These are phyloP conservation scores for Citrus inodora DNA, from an alignment of 345 rosid genomes.

Conservation along the genomic window DNA sequence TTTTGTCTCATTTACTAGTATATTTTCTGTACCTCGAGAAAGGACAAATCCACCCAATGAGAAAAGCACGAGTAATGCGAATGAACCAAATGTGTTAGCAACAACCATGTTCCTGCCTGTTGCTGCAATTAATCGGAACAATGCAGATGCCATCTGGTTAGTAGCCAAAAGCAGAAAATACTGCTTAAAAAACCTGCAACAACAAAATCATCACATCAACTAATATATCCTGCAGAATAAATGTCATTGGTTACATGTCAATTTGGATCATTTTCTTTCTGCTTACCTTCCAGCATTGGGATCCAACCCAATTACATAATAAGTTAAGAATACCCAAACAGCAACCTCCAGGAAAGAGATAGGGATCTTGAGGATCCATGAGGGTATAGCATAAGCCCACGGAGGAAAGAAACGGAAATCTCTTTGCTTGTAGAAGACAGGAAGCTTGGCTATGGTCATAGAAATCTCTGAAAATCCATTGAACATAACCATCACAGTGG, in stretches of 20 bases:
- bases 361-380: slow-evolving; percentile 49
- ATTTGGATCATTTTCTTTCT: not conserved
- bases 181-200: slow-evolving; percentile 2
- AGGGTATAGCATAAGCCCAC: slow-evolving; percentile 44
- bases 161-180: slow-evolving; percentile 30
- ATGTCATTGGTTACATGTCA: not conserved
- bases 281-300: slow-evolving; percentile 40
- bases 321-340: slow-evolving; percentile 35
- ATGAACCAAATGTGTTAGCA: slow-evolving; percentile 44
- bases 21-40: slow-evolving; percentile 23
- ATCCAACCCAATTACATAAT: slow-evolving; percentile 45
- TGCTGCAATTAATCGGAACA: slow-evolving; percentile 52
- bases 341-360: slow-evolving; percentile 34
- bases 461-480: slow-evolving; percentile 34
- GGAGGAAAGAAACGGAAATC: slow-evolving; percentile 45
- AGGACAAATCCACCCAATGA: slow-evolving; percentile 43
- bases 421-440: slow-evolving; percentile 54
- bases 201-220: not conserved
- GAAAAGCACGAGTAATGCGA: slow-evolving; percentile 31
- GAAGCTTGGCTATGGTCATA: slow-evolving; percentile 40
- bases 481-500: slow-evolving; percentile 24
- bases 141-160: slow-evolving; percentile 46
- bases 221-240: not conserved
- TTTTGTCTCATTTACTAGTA: not conserved
- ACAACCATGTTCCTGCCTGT: slow-evolving; percentile 42